These are phyloP conservation scores for Bertia moriformis DNA, from an alignment of 2,329 filamentous ascomycete species.

Conservation along the genomic window DNA sequence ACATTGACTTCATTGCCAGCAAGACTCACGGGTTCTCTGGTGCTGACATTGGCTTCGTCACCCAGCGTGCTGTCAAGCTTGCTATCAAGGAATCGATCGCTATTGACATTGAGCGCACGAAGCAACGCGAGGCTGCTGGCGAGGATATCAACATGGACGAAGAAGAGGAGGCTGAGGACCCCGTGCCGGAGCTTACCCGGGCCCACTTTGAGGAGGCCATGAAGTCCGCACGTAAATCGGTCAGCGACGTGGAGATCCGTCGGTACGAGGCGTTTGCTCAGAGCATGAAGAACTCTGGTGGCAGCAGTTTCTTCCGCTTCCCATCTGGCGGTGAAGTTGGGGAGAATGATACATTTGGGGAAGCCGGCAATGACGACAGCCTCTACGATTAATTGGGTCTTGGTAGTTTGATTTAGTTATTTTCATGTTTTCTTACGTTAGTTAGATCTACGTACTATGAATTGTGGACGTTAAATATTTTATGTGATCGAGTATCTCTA, in stretches of 20 bases:
- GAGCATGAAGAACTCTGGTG: conserved; percentile 96
- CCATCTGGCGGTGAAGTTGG: conserved; percentile 42
- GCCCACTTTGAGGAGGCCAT: conserved; percentile 98
- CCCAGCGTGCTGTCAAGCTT: conserved; percentile 96
- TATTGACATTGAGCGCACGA: conserved; percentile 73
- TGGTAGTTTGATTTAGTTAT: conserved; percentile 5
- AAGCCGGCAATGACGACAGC: conserved; percentile 51
- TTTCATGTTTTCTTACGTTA: conserved; percentile 6
- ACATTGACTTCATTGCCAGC: conserved; percentile 80
- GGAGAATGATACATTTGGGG: conserved; percentile 25
- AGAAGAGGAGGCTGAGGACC: conserved; percentile 71
- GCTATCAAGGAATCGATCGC: conserved; percentile 96
- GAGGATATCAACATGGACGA: conserved; percentile 65
- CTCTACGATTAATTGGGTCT: conserved; percentile 42
- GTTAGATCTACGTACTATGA: conserved; percentile 7
- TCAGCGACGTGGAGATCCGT: conserved; percentile 92
- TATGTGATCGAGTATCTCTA: too few relatives aligned
- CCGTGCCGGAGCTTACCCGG: conserved; percentile 88
- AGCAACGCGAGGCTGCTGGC: conserved; percentile 74
- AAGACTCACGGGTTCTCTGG: conserved; percentile 98
- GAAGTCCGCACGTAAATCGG: conserved; percentile 82
- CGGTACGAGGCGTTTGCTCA: conserved; percentile 97
- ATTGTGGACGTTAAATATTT: too few relatives aligned
- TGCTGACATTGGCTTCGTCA: conserved; percentile 98
- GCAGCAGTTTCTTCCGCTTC: conserved; percentile 97